Evolutionary conservation across 2,329 filamentous ascomycete genomes (phyloP).

Genomic region (Alternaria tenuissima): DNA sequence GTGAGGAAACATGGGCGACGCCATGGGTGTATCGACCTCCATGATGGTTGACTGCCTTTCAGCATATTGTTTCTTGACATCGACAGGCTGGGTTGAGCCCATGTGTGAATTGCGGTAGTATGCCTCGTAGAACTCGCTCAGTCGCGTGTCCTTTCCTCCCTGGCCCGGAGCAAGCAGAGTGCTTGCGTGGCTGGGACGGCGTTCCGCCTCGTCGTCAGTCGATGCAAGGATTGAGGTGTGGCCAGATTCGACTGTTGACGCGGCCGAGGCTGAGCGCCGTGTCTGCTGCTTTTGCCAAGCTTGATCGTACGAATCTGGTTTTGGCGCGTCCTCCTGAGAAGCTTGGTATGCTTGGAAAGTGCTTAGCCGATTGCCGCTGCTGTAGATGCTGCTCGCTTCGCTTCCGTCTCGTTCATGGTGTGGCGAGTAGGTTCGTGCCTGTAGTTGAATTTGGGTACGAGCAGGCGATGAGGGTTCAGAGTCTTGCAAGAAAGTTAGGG

Average conservation of each 20-base stretch:
- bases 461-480: conserved; percentile 27
- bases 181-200: conserved; percentile 24
- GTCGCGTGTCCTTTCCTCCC: conserved; percentile 31
- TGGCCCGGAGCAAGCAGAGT: conserved; percentile 27
- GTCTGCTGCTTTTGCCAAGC: background rate
- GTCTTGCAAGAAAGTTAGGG: conserved; percentile 39
- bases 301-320: background rate
- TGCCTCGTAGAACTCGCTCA: conserved; percentile 53
- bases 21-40: conserved; percentile 39
- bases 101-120: conserved; percentile 48
- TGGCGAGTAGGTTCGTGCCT: conserved; percentile 30
- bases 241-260: conserved; percentile 26
- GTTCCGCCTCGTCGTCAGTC: conserved; percentile 22
- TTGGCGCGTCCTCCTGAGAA: conserved; percentile 18
- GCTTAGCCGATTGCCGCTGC: conserved; percentile 35
- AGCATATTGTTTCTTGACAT: conserved; percentile 19
- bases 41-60: conserved; percentile 39
- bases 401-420: conserved; percentile 41
- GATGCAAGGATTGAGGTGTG: conserved; percentile 30
- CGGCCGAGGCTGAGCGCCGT: conserved; percentile 27
- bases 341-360: conserved; percentile 27
- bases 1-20: conserved; percentile 32
- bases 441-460: conserved; percentile 13
- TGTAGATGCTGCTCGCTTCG: conserved; percentile 47
- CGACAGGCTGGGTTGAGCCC: conserved; percentile 14